These are phyloP conservation scores for Alternaria tenuissima DNA, from an alignment of 2,329 filamentous ascomycete species.

Conservation along the genomic window DNA sequence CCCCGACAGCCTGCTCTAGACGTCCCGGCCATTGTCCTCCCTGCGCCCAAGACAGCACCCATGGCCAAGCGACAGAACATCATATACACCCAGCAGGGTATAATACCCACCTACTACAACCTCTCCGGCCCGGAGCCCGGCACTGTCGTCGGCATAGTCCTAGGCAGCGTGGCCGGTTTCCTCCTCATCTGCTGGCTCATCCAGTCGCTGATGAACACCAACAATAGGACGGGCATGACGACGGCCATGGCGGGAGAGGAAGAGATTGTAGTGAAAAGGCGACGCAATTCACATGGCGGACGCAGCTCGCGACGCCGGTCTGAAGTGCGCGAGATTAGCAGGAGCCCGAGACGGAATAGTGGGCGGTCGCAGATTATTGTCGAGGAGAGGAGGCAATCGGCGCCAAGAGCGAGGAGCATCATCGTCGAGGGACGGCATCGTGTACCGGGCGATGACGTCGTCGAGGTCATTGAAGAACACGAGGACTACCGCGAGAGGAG, in stretches of 20 bases:
- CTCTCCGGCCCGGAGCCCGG: conserved; percentile 63
- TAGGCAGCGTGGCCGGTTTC: conserved; percentile 63
- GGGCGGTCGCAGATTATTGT: conserved; percentile 49
- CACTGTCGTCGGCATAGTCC: conserved; percentile 67
- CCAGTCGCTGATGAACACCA: conserved; percentile 51
- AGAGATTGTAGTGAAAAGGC: conserved; percentile 63
- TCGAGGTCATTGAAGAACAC: conserved; percentile 67
- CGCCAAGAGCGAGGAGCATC: conserved; percentile 47
- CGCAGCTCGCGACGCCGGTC: conserved; percentile 43
- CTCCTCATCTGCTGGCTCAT: conserved; percentile 63
- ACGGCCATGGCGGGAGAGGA: conserved; percentile 60
- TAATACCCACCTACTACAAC: conserved; percentile 70
- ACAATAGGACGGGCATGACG: conserved; percentile 39
- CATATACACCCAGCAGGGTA: conserved; percentile 36
- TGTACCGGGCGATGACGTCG: conserved; percentile 62
- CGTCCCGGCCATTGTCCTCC: conserved; percentile 19
- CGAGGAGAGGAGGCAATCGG: conserved; percentile 46
- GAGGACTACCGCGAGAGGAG: conserved; percentile 52
- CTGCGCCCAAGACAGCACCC: conserved; percentile 21
- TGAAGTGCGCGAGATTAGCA: conserved; percentile 50
- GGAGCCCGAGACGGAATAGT: conserved; percentile 45
- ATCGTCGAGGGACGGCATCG: conserved; percentile 55
- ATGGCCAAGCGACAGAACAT: conserved; percentile 33
- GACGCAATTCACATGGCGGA: conserved; percentile 42
- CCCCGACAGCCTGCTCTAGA: conserved; percentile 30